Evolutionary conservation across 306 rosid species (phyloP).

Genomic region (barrel medic (Medicago truncatula)): MtrunA17r5.0-ANR NC_053048.1:33452501-33453000

Average conservation of each 20-base stretch:
- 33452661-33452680: slow-evolving; percentile 56
- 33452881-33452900: background rate
- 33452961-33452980: slow-evolving; percentile 30
- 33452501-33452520: slow-evolving; percentile 69
- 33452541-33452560: slow-evolving; percentile 96
- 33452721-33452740: slow-evolving; percentile 83
- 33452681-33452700: slow-evolving; percentile 74
- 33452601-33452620: slow-evolving; percentile 91
- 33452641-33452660: slow-evolving; percentile 74
- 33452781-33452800: slow-evolving; percentile 22
- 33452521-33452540: slow-evolving; percentile 94
- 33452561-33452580: slow-evolving; percentile 90
- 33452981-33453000: slow-evolving; percentile 89
- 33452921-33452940: no score
- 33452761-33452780: slow-evolving; percentile 69
- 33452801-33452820: slow-evolving; percentile 38
- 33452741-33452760: slow-evolving; percentile 94
- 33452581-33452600: slow-evolving; percentile 78
- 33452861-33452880: background rate
- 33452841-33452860: background rate
- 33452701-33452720: slow-evolving; percentile 94
- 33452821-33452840: slow-evolving; percentile 12
- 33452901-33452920: slow-evolving; percentile 9
- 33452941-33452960: no score
- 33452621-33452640: slow-evolving; percentile 95